Evolutionary conservation across 116 monocot genomes (phyloP), one percentile per base, ranked within the genome.

Genomic region (Dioscorea cayenensis): DNA sequence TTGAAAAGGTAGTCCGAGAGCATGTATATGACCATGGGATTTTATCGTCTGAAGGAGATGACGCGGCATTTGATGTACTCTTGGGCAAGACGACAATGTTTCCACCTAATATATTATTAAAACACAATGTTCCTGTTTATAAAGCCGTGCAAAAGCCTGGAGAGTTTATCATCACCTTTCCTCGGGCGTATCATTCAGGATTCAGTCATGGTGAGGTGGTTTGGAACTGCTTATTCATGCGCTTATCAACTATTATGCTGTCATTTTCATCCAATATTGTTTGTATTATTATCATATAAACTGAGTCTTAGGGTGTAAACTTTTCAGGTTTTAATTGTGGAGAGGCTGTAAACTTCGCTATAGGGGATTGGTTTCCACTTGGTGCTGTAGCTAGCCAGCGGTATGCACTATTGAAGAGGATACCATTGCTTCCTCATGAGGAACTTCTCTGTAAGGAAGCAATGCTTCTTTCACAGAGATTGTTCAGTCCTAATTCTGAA

Each of bases 51-150:
- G 76, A 87, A 52, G 83, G 78, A 71, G 77, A 81, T 22, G 77
- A 84, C 85, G 99, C 89, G 63, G 87, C 91, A 60, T 99, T 91
- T 79, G 85, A 91, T 75, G 66, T 99, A 58, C 91, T 99, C 36
- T 63, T 94, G 77, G 99, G 91, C 64, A 99, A 99, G 69, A 99
- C 99, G 23, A 99, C 99, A 61, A 91, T 94, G 91, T 99, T 94
- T 69, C 87, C 99, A 19, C 94, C 99, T 60, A 91, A 84, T 76
- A 72, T 99, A 43, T 73, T 94, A 79, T 74, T 91, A 69, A 77
- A 99, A 49, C 79, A 94, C 75, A 62, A 74, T 69, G 84, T 99
- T 82, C 99, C 99, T 36, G 94, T 99, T 36, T 99, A 85, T 68
- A 99, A 77, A 80, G 94, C 94, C 64, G 91, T 99, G 36, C 99